phyloP scores from a whole-genome alignment of 306 rosid species.

The Datisca glomerata region DNA sequence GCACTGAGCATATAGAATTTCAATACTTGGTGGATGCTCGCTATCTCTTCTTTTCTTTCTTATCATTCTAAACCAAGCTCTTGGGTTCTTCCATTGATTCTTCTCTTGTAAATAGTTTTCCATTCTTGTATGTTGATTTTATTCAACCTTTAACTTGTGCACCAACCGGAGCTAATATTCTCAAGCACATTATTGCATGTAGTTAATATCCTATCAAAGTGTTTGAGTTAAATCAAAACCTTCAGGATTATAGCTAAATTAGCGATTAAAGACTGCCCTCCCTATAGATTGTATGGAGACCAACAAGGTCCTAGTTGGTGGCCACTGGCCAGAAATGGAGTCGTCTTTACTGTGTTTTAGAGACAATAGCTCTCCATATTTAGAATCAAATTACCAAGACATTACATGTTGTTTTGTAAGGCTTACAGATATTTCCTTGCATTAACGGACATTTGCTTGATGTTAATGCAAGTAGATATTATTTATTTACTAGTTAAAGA shows the following conservation, averaged over 20 bases:
- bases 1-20: no score
- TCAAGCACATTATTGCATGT: no score
- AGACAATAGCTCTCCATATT: constrained; percentile 14
- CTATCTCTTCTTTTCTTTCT: no score
- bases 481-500: constrained; percentile 11
- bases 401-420: background rate
- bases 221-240: background rate
- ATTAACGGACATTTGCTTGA: no score
- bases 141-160: no score
- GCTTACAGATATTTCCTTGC: no score
- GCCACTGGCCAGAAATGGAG: constrained; percentile 42
- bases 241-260: background rate
- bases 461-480: constrained; percentile 5
- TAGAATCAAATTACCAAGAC: background rate
- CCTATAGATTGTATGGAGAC: background rate
- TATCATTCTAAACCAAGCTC: no score
- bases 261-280: background rate
- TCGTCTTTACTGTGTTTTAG: constrained; percentile 28
- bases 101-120: no score
- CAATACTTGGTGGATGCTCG: no score
- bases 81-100: no score
- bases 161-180: no score
- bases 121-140: no score
- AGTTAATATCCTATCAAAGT: background rate
- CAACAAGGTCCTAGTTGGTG: constrained; percentile 41